A percentile compares a stretch with the other conserved stretches of the same genome.
Evolutionary conservation across 179 eudicot genomes (phyloP).

Genomic region (Drosera spatulata): DNA sequence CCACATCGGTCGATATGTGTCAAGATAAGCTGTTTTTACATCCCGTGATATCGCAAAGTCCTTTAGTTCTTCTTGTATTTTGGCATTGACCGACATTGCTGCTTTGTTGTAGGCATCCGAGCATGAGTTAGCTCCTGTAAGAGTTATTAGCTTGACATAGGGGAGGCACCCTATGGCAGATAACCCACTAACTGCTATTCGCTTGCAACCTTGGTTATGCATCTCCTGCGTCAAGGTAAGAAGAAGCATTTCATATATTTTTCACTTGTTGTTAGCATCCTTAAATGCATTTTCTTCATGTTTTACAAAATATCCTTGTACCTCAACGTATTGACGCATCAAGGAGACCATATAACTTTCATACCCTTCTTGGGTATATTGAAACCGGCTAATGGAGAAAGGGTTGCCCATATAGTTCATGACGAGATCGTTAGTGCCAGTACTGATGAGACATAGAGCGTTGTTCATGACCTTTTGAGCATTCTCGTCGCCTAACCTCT

Average conservation of each 20-base stretch:
- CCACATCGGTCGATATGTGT: conserved; percentile 18
- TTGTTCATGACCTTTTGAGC: no score
- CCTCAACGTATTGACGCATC: no score
- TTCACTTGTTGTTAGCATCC: not conserved
- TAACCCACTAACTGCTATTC: conserved; percentile 30
- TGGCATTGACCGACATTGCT: conserved; percentile 24
- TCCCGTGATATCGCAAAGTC: conserved; percentile 3
- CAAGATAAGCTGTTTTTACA: conserved; percentile 16
- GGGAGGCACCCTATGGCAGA: conserved; percentile 45
- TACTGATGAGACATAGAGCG: no score
- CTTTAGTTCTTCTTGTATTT: conserved; percentile 9
- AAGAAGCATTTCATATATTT: not conserved
- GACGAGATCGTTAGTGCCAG: no score
- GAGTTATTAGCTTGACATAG: conserved; percentile 13
- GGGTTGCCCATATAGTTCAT: no score
- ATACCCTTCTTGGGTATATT: no score
- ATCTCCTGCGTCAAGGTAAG: conserved; percentile 17
- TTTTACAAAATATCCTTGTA: no score
- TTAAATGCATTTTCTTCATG: not conserved
- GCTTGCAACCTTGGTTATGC: conserved; percentile 27
- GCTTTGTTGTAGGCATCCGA: conserved; percentile 20
- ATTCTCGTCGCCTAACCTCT: no score
- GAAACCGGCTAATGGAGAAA: no score
- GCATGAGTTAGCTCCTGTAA: conserved; percentile 14
- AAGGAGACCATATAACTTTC: no score